These are phyloP conservation scores for Phytophthora podocarpi DNA, from an alignment of 352 stramenopile genomes.

Conservation along the genomic window DNA sequence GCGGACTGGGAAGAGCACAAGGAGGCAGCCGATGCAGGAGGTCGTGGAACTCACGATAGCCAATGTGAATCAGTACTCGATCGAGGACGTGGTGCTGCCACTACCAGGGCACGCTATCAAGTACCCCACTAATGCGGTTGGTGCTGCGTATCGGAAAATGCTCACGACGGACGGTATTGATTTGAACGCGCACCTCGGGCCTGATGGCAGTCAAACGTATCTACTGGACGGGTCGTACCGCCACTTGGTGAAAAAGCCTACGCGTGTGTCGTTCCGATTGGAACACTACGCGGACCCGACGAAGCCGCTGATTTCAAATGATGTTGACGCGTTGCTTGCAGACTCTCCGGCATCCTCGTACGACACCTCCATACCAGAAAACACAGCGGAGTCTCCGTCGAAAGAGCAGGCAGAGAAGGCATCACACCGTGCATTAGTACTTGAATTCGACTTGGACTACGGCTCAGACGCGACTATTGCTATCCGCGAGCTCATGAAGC, in stretches of 20 bases:
- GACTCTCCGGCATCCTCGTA: constrained; percentile 3
- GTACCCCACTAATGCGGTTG: constrained; percentile 83
- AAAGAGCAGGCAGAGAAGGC: constrained; percentile 16
- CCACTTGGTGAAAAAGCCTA: constrained; percentile 90
- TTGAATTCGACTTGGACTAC: constrained; percentile 68
- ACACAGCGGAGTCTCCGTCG: not conserved
- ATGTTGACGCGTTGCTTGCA: constrained; percentile 73
- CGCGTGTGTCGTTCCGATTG: constrained; percentile 84
- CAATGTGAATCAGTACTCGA: constrained; percentile 86
- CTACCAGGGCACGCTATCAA: constrained; percentile 90
- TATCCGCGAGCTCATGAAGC: constrained; percentile 94
- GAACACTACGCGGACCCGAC: constrained; percentile 87
- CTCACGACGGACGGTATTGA: constrained; percentile 65
- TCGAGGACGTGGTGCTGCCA: constrained; percentile 95
- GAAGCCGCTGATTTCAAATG: constrained; percentile 90
- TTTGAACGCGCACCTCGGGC: constrained; percentile 51
- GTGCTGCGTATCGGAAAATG: constrained; percentile 54
- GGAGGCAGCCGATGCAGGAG: constrained; percentile 15
- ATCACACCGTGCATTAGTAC: constrained; percentile 45
- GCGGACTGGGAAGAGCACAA: constrained; percentile 29
- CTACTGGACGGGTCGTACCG: constrained; percentile 89
- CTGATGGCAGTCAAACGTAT: constrained; percentile 65
- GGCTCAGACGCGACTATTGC: constrained; percentile 93
- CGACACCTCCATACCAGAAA: not conserved
- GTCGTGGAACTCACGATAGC: constrained; percentile 81